Percentiles rank a stretch among this genome's conserved stretches.
phyloP scores from a whole-genome alignment of 2,329 filamentous ascomycete genomes.

The Curvularia lunata region DNA sequence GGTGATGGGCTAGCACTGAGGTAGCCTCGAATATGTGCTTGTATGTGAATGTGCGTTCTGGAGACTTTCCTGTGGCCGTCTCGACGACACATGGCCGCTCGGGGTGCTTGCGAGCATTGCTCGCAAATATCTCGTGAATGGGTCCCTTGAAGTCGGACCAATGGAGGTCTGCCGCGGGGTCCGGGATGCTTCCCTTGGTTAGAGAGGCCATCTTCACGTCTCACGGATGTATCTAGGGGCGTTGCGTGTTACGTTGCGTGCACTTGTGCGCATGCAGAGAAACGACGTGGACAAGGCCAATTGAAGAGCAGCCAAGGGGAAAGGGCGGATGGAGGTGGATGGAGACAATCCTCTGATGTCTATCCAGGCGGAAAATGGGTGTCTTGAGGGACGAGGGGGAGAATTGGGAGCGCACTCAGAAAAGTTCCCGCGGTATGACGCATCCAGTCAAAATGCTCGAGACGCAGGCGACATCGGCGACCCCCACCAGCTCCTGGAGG shows the following conservation, averaged over 20 bases:
- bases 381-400: neutral
- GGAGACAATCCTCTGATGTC: neutral
- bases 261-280: slow-evolving; percentile 18
- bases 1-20: slow-evolving; percentile 79
- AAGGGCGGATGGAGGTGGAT: neutral
- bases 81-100: slow-evolving; percentile 72
- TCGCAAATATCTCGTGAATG: slow-evolving; percentile 73
- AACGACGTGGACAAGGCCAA: slow-evolving; percentile 6
- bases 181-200: slow-evolving; percentile 55
- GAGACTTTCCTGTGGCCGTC: slow-evolving; percentile 60
- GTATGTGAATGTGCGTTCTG: slow-evolving; percentile 78
- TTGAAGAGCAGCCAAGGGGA: neutral
- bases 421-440: slow-evolving; percentile 25
- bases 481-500: slow-evolving; percentile 23
- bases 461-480: slow-evolving; percentile 42
- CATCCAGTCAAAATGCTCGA: slow-evolving; percentile 28
- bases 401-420: neutral
- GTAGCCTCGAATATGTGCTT: slow-evolving; percentile 84
- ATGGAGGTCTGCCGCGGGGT: slow-evolving; percentile 70
- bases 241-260: slow-evolving; percentile 12
- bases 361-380: neutral
- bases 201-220: slow-evolving; percentile 36
- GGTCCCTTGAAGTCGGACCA: slow-evolving; percentile 70
- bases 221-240: slow-evolving; percentile 20
- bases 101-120: slow-evolving; percentile 71